These are phyloP conservation scores for Sordariomycetes sp. DNA, from an alignment of 2,329 filamentous ascomycete species.

Conservation along the genomic window DNA sequence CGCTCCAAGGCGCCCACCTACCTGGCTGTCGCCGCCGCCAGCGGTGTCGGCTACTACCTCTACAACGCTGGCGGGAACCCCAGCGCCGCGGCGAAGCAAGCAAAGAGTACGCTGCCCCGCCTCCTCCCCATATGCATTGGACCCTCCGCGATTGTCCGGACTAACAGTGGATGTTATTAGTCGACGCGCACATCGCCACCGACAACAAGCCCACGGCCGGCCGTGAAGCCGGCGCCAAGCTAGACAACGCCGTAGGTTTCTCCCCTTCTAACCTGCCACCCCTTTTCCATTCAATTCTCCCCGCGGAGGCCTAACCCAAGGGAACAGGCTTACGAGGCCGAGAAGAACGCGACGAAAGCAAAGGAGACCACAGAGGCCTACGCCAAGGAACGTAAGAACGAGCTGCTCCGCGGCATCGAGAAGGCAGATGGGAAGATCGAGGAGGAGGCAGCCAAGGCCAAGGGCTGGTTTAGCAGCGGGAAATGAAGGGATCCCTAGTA, in stretches of 20 bases:
- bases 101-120: constrained; percentile 54
- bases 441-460: constrained; percentile 68
- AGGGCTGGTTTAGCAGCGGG: constrained; percentile 70
- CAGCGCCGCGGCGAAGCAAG: constrained; percentile 71
- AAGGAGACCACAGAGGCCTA: constrained; percentile 50
- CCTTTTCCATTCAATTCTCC: not conserved
- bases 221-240: constrained; percentile 43
- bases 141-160: not conserved
- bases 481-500: not conserved
- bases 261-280: not conserved
- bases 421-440: constrained; percentile 76
- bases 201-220: constrained; percentile 38
- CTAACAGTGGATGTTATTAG: not conserved
- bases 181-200: constrained; percentile 15
- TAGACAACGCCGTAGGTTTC: constrained; percentile 53
- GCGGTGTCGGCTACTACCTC: constrained; percentile 78
- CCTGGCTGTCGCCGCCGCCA: constrained; percentile 52
- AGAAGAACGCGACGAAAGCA: constrained; percentile 50
- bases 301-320: not conserved
- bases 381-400: constrained; percentile 51
- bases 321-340: constrained; percentile 41
- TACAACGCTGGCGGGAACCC: constrained; percentile 76
- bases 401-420: constrained; percentile 64
- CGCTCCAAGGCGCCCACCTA: constrained; percentile 34
- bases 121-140: constrained; percentile 8